Percentiles rank a stretch among this genome's conserved stretches.
These are phyloP conservation scores for Geotrichum histeridarum DNA, from an alignment of 1,139 yeast species.

Conservation along the genomic window DNA sequence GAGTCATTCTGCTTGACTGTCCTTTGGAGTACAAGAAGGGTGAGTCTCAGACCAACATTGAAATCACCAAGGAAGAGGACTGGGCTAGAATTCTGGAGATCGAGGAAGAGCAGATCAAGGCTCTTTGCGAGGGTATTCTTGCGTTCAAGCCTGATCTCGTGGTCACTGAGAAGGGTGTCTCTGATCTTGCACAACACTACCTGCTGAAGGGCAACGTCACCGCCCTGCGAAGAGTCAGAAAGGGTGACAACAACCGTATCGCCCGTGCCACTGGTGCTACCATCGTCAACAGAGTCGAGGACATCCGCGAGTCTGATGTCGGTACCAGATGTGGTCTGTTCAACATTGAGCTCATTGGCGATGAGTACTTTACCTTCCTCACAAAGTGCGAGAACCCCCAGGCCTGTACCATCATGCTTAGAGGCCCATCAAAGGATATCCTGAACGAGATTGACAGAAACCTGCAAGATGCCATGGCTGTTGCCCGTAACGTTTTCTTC, in stretches of 20 bases:
- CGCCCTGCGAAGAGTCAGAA: slow-evolving; percentile 89
- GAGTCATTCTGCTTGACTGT: slow-evolving; percentile 84
- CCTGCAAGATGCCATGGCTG: slow-evolving; percentile 98
- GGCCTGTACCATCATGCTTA: slow-evolving; percentile 86
- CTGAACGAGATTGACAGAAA: slow-evolving; percentile 94
- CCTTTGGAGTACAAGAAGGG: slow-evolving; percentile 98
- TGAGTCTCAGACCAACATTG: slow-evolving; percentile 96
- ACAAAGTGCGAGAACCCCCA: slow-evolving; percentile 78
- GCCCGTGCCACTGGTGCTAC: slow-evolving; percentile 98
- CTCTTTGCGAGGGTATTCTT: slow-evolving; percentile 78
- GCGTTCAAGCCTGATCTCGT: slow-evolving; percentile 89
- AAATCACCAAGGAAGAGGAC: slow-evolving; percentile 92
- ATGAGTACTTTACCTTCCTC: slow-evolving; percentile 88
- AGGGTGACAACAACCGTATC: slow-evolving; percentile 93
- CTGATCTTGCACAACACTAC: slow-evolving; percentile 96
- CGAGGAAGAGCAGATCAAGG: slow-evolving; percentile 94
- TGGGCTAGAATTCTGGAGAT: slow-evolving; percentile 94
- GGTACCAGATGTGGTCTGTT: slow-evolving; percentile 88
- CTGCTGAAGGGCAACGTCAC: slow-evolving; percentile 89
- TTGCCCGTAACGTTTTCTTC: slow-evolving; percentile 88
- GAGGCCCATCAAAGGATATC: slow-evolving; percentile 97
- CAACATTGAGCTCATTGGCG: slow-evolving; percentile 92
- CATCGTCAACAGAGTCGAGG: slow-evolving; percentile 92
- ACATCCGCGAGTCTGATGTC: slow-evolving; percentile 80
- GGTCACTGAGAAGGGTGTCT: slow-evolving; percentile 96